A percentile compares a stretch with the other conserved stretches of the same genome.
Conservation (phyloP, 2,329 filamentous ascomycete genomes). For the Fusarium vanettenii region DNA sequence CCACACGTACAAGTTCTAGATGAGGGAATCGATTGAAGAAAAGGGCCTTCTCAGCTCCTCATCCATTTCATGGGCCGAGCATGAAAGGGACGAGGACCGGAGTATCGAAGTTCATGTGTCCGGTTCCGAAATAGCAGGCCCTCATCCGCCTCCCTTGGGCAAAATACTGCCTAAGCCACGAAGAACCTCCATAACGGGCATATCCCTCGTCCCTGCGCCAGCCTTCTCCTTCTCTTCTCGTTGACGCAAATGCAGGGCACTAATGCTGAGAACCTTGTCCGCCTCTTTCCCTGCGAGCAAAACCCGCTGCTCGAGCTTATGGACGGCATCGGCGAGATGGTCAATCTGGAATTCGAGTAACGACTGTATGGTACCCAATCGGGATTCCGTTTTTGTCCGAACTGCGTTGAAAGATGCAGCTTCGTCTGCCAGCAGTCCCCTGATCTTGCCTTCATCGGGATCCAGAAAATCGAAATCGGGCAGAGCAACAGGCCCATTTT, state of each 20-base stretch:
- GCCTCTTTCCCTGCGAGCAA: conserved; percentile 80
- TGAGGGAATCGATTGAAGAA: not conserved
- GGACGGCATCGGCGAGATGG: conserved; percentile 83
- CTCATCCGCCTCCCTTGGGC: conserved; percentile 59
- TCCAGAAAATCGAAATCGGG: conserved; percentile 74
- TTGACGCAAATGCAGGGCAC: conserved; percentile 77
- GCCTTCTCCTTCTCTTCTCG: conserved; percentile 73
- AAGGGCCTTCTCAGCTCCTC: conserved; percentile 35
- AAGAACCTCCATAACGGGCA: conserved; percentile 80
- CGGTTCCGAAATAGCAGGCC: conserved; percentile 10
- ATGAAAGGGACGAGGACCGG: conserved; percentile 9
- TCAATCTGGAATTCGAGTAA: conserved; percentile 84
- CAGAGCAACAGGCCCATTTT: conserved; percentile 43
- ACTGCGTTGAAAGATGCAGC: conserved; percentile 57
- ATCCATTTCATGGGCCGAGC: conserved; percentile 39
- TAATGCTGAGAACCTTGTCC: conserved; percentile 76
- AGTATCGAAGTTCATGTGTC: conserved; percentile 18
- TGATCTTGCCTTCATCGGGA: conserved; percentile 73
- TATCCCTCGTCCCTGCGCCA: conserved; percentile 71
- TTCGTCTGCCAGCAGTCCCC: conserved; percentile 65
- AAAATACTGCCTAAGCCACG: conserved; percentile 77
- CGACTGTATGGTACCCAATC: conserved; percentile 59
- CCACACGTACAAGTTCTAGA: not conserved
- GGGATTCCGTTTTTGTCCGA: conserved; percentile 57
- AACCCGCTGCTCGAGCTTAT: conserved; percentile 84